Evolutionary conservation across 2,329 filamentous ascomycete genomes (phyloP).

Genomic region (Sporothrix mexicana): DNA sequence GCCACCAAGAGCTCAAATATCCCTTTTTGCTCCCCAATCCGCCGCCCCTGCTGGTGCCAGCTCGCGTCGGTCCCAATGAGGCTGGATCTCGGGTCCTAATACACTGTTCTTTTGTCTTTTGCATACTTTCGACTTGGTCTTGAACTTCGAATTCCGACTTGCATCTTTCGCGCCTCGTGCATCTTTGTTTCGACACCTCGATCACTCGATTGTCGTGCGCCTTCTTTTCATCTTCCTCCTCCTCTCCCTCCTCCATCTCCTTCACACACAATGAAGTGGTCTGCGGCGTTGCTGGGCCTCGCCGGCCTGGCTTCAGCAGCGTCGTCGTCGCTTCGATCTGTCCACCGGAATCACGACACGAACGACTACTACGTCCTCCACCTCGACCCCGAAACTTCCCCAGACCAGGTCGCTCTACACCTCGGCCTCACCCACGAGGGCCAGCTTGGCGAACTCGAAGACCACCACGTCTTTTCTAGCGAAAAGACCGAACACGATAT

Average conservation of each 20-base stretch:
- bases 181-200: neutral
- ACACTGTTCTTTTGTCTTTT: neutral
- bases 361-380: slow-evolving; percentile 96
- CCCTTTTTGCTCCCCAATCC: slow-evolving; percentile 21
- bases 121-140: neutral
- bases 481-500: slow-evolving; percentile 66
- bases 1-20: neutral
- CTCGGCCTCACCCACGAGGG: slow-evolving; percentile 84
- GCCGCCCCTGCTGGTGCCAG: slow-evolving; percentile 21
- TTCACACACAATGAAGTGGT: slow-evolving; percentile 54
- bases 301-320: slow-evolving; percentile 58
- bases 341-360: slow-evolving; percentile 72
- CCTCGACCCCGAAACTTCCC: slow-evolving; percentile 69
- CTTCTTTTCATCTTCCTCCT: neutral
- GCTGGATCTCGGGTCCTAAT: slow-evolving; percentile 20
- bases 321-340: slow-evolving; percentile 53
- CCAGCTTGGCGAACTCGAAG: slow-evolving; percentile 73
- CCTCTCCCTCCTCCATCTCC: neutral
- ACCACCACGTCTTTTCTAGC: slow-evolving; percentile 87
- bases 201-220: neutral
- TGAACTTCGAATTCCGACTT: neutral
- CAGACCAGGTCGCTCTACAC: slow-evolving; percentile 70
- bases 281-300: slow-evolving; percentile 58
- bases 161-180: neutral
- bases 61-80: slow-evolving; percentile 30